phyloP scores from a whole-genome alignment of 2,329 filamentous ascomycete genomes.

The Epicoccum nigrum region DNA sequence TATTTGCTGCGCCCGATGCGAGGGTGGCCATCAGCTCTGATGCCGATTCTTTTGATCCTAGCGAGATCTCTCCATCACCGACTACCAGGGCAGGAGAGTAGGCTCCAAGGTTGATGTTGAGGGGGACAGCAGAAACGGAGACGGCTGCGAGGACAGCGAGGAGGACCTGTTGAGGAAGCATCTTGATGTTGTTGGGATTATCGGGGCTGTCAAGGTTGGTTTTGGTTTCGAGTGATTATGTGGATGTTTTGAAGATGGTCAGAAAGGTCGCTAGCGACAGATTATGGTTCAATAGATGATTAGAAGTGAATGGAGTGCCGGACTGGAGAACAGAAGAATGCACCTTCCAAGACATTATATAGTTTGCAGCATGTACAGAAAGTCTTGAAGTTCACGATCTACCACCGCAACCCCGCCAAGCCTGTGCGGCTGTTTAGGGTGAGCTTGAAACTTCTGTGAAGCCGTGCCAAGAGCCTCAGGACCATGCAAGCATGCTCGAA shows the following conservation, averaged over 20 bases:
- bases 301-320: constrained; percentile 48
- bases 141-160: constrained; percentile 45
- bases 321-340: constrained; percentile 43
- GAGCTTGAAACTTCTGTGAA: constrained; percentile 49
- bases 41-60: constrained; percentile 52
- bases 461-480: constrained; percentile 46
- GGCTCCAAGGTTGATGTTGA: constrained; percentile 61
- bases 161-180: constrained; percentile 48
- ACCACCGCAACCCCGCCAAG: constrained; percentile 38
- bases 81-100: constrained; percentile 60
- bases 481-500: constrained; percentile 31
- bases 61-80: constrained; percentile 61
- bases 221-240: constrained; percentile 23
- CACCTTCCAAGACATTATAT: constrained; percentile 37
- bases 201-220: constrained; percentile 7
- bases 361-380: constrained; percentile 16
- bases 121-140: constrained; percentile 48
- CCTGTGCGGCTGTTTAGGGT: constrained; percentile 37
- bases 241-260: constrained; percentile 28
- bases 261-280: constrained; percentile 43
- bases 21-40: constrained; percentile 54
- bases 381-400: constrained; percentile 15
- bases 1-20: constrained; percentile 48
- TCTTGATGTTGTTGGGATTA: constrained; percentile 31
- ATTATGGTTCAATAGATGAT: constrained; percentile 32